These are phyloP conservation scores for Wickerhamiella domercqiae DNA, from an alignment of 805 yeast species.

Conservation along the genomic window DNA sequence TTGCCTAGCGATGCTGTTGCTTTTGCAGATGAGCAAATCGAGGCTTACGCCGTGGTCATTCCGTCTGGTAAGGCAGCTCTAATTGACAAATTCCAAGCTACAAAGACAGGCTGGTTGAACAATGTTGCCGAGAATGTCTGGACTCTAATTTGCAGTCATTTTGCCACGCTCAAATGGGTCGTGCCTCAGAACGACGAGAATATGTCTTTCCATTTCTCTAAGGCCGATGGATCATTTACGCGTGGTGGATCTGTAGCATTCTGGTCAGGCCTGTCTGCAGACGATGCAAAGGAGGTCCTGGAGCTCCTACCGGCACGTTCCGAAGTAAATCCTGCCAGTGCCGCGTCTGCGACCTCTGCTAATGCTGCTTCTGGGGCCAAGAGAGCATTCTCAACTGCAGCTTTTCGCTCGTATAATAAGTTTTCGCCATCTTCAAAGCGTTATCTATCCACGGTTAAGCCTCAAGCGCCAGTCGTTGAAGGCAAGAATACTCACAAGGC, in stretches of 20 bases:
- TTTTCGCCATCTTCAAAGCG: too few species aligned
- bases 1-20: conserved; percentile 46
- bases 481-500: conserved; percentile 50
- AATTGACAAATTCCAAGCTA: conserved; percentile 72
- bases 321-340: neutral
- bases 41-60: conserved; percentile 76
- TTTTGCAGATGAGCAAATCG: conserved; percentile 82
- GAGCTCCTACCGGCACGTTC: conserved; percentile 23
- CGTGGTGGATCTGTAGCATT: conserved; percentile 79
- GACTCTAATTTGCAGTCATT: conserved; percentile 63
- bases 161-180: conserved; percentile 64
- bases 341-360: neutral
- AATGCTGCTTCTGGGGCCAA: conserved; percentile 1
- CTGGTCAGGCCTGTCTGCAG: conserved; percentile 69
- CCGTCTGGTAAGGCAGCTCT: conserved; percentile 39
- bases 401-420: conserved; percentile 15
- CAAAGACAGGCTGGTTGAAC: conserved; percentile 91
- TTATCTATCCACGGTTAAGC: conserved; percentile 37
- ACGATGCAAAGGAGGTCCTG: conserved; percentile 38
- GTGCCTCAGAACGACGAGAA: conserved; percentile 83
- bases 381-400: conserved; percentile 3
- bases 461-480: conserved; percentile 55
- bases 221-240: conserved; percentile 86
- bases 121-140: conserved; percentile 93
- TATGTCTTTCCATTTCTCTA: conserved; percentile 78